These are phyloP conservation scores for Agrostemma githago DNA, from an alignment of 148 eudicot genomes.

Conservation along the genomic window DNA sequence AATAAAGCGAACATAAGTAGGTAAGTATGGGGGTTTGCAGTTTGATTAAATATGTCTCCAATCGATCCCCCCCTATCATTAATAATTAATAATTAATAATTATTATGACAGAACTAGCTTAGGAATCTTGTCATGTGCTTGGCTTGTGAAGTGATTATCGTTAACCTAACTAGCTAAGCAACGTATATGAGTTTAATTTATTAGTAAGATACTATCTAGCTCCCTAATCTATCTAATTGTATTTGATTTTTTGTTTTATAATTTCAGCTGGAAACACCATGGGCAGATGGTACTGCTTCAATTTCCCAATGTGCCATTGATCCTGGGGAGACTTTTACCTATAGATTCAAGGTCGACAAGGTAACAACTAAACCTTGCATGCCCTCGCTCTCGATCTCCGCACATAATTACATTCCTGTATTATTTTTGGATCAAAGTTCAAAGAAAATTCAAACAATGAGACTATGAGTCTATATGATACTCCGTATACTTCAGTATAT, in stretches of 20 bases:
- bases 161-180: too few species aligned
- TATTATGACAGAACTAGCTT: neutral
- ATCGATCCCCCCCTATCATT: neutral
- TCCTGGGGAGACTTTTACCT: conserved; percentile 72
- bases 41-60: neutral
- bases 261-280: conserved; percentile 71
- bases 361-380: conserved; percentile 20
- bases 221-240: neutral
- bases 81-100: neutral
- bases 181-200: too few species aligned
- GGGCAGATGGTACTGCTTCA: conserved; percentile 95
- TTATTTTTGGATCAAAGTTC: too few species aligned
- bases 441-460: too few species aligned
- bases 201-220: neutral
- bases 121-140: conserved; percentile 22
- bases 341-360: conserved; percentile 63
- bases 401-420: too few species aligned
- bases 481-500: too few species aligned
- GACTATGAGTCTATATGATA: too few species aligned
- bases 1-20: neutral
- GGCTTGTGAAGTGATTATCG: neutral
- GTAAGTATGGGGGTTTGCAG: neutral
- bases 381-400: too few species aligned
- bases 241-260: neutral
- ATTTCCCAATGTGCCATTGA: conserved; percentile 73